Percentiles rank a stretch among this genome's conserved stretches.
These are phyloP conservation scores for Rhynchospora breviuscula DNA, from an alignment of 176 grass and related monocot species.

Conservation along the genomic window DNA sequence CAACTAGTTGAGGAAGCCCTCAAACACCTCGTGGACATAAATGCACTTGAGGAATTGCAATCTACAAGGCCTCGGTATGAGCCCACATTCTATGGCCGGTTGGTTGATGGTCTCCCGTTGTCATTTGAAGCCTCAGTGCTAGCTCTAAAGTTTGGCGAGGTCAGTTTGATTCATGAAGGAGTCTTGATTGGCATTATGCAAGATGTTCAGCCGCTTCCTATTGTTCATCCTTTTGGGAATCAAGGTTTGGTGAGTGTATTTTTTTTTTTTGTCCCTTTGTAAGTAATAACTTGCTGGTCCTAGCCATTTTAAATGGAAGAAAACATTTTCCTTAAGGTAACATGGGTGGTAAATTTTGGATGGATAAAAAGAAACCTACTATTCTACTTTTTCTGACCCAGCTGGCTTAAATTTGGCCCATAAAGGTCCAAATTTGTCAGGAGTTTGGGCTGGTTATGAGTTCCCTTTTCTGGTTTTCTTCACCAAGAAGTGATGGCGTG, in stretches of 20 bases:
- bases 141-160: constrained; percentile 67
- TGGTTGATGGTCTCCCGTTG: constrained; percentile 76
- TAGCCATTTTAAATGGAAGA: neutral
- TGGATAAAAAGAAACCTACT: no score
- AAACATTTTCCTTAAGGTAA: neutral
- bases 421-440: no score
- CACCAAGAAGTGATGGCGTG: no score
- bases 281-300: neutral
- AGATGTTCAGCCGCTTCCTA: constrained; percentile 80
- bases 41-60: constrained; percentile 51
- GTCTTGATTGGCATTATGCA: constrained; percentile 69
- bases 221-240: constrained; percentile 77
- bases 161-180: constrained; percentile 62
- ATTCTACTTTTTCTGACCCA: no score
- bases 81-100: constrained; percentile 73
- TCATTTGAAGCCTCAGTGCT: constrained; percentile 80
- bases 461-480: no score
- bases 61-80: constrained; percentile 49
- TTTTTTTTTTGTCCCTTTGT: neutral
- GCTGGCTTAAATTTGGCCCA: no score
- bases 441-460: no score
- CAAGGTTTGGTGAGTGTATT: constrained; percentile 52
- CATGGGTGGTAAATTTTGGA: neutral
- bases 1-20: constrained; percentile 59
- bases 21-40: constrained; percentile 54